Base-by-base conservation (phyloP, 2,329 filamentous ascomycete species). In the Hymenoscyphus scutula region DNA sequence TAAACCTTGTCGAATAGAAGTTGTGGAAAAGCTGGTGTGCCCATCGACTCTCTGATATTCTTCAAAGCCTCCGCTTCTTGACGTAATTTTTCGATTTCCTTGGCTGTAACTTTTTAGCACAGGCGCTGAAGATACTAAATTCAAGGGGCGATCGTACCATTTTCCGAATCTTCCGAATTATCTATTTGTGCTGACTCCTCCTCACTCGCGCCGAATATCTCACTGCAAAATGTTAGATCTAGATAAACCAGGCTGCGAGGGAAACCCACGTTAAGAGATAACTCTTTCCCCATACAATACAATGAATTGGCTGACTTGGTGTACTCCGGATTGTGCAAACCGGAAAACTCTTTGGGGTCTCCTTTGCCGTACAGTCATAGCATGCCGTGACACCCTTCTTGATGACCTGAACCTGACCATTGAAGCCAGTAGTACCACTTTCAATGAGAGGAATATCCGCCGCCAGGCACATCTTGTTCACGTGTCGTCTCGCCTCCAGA, bases 201-300 rank as follows among this genome's bases (percentile, higher is more conserved):
- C 76, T 98, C 94, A 70, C 92, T 96, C 2, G 87, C 86, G 19
- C 95, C 95, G 70, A 97, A 99, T 7, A 99, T 87, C 76, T 99
- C 95, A 68, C 80, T 83, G 56, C 1, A 19, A 27, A 27, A 27
- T 7, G 77, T 69, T 64, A 80, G 74, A 53, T 64, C 19, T n/a
- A n/a, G 45, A 23, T n/a, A 56, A n/a, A 15, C 53, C 17, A 48
- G 34, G 62, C 60, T 38, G 7, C 45, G 10, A 11, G 4, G 25
- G 23, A 29, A 7, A 67, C 73, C 64, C 71, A 80, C 82, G 92
- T 95, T 64, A 99, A 84, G 8, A 99, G 82, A 75, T 98, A 99
- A 75, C 92, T 97, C 78, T 98, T 99, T 23, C 86, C 94, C 95
- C 95, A 99, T 1, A 99, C 94, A 65, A 99, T 99, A 78, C 95